Percentiles rank a stretch among this genome's conserved stretches.
These are phyloP conservation scores for Larix kaempferi DNA, from an alignment of 75 land plant species.

Conservation along the genomic window DNA sequence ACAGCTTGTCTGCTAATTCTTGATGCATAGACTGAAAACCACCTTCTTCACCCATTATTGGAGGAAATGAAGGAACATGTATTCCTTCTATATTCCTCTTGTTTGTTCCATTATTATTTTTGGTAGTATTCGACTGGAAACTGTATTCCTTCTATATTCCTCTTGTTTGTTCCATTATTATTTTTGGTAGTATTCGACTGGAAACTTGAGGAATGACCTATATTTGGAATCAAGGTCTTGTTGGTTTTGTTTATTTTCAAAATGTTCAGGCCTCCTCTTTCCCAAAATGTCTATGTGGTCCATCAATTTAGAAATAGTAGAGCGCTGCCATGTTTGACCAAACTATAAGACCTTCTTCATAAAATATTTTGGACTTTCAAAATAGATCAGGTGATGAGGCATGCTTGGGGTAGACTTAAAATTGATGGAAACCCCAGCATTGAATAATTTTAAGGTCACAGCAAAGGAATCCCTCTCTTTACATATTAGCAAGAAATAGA, in stretches of 20 bases:
- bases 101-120: constrained; percentile 19
- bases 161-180: too few relatives aligned
- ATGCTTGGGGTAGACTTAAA: constrained; percentile 12
- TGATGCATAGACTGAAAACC: constrained; percentile 19
- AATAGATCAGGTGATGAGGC: constrained; percentile 12
- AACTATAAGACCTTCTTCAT: constrained; percentile 11
- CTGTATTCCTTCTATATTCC: too few relatives aligned
- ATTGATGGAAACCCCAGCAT: constrained; percentile 12
- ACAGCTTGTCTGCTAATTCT: constrained; percentile 9
- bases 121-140: constrained; percentile 13
- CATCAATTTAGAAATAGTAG: constrained; percentile 4
- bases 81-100: constrained; percentile 11
- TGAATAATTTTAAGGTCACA: too few relatives aligned
- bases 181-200: too few relatives aligned
- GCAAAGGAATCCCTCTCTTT: too few relatives aligned
- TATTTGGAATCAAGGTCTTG: constrained; percentile 2
- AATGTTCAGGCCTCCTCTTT: constrained; percentile 19
- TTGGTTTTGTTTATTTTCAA: constrained; percentile 24
- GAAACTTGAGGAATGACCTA: constrained; percentile 1
- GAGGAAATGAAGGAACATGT: constrained; percentile 18
- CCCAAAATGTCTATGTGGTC: constrained; percentile 15
- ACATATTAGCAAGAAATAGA: too few relatives aligned
- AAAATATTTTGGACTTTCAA: constrained; percentile 23
- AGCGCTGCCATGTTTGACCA: constrained; percentile 7
- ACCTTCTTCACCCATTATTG: constrained; percentile 22